Evolutionary conservation across 192 early-diverging fungal genomes (phyloP).

Genomic region (Helicostylum pulchrum): DNA sequence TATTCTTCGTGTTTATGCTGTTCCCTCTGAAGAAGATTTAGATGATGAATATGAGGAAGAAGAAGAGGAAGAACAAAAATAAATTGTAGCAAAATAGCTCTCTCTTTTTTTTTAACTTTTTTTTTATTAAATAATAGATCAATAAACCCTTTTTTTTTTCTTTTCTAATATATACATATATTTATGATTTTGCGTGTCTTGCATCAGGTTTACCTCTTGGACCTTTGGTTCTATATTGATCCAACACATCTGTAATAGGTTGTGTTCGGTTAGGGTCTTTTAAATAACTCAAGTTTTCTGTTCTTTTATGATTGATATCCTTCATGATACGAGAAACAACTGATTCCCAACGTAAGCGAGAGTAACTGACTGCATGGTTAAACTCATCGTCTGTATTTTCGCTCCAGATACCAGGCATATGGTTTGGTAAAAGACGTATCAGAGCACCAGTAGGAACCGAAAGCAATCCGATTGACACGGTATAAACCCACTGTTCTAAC

Average conservation of each 20-base stretch:
- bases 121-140: too few relatives aligned
- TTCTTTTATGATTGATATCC: constrained; percentile 5
- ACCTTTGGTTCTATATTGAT: too few relatives aligned
- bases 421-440: constrained; percentile 70
- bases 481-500: constrained; percentile 69
- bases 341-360: constrained; percentile 24
- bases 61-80: constrained; percentile 43
- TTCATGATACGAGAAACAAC: constrained; percentile 9
- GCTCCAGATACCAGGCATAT: constrained; percentile 8
- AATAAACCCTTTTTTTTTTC: too few relatives aligned
- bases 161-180: too few relatives aligned
- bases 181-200: too few relatives aligned
- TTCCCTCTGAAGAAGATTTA: constrained; percentile 67
- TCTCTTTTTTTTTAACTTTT: not conserved
- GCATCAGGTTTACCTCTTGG: too few relatives aligned
- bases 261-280: too few relatives aligned
- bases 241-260: too few relatives aligned
- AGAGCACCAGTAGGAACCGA: constrained; percentile 68
- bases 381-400: constrained; percentile 42
- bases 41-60: constrained; percentile 60
- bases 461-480: constrained; percentile 72
- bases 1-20: constrained; percentile 75
- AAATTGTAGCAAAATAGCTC: constrained; percentile 12
- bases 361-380: constrained; percentile 20
- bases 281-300: too few relatives aligned